Evolutionary conservation across 192 early-diverging fungal genomes (phyloP), one percentile per base, ranked within the genome.

Genomic region (Gaertneriomyces semiglobifer): DNA sequence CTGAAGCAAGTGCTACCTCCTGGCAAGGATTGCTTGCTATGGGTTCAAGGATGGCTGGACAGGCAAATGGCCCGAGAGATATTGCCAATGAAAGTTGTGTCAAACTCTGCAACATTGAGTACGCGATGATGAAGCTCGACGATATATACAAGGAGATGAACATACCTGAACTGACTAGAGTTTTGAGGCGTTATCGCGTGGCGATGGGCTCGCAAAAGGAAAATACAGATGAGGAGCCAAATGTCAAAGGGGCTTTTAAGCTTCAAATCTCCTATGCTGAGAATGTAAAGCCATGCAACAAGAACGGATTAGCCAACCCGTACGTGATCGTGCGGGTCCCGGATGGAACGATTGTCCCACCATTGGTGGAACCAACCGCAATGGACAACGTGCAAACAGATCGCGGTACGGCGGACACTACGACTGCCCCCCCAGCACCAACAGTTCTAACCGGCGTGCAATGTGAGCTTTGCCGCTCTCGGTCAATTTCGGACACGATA

Each of bases 81-180:
- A 84, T 84, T 54, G 56, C 67, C 19, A 75, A 67, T 48, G 80
- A 82, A 65, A 77, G 78, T 5, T 84, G 82, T 68, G 82, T 81
- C 7, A 84, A 84, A 66, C 73, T 84, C 20, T 80, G 82, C 63
- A 84, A 84, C 63, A 78, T 84, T 46, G 75, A 80, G 46, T 82
- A 75, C 59, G 82, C 82, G 9, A 69, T 79, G 65, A 62, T 48
- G 38, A 84, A 84, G 53, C 73, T 84, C 33, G 70, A 79, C 19
- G 81, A 84, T 50, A 78, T 84, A 71, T 79, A 79, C 57, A 33
- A 66, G n/a, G 73, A 75, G 53, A 83, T 84, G 79, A 73, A 84
- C 57, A 81, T 83, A 0, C 57, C 62, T 3, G 70, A 75, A 3
- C 59, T 80, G 14, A 68, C 75, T 11, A 53, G 66, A 43, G 74